Evolutionary conservation across 345 rosid species (phyloP).

Genomic region (Odontarrhena argentea): DNA sequence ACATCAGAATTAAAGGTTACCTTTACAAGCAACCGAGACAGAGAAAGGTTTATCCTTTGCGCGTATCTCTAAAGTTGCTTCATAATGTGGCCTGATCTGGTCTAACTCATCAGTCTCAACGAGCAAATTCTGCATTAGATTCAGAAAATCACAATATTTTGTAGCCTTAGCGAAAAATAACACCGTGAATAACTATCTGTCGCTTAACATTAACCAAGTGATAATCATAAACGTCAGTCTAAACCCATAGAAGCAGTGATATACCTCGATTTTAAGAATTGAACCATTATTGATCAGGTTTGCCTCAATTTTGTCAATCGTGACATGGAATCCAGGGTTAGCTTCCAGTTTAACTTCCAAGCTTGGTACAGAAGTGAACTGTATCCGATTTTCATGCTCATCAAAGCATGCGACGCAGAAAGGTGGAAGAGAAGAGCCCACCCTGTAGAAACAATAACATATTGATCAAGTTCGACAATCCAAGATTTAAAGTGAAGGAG

Average conservation of each 20-base stretch:
- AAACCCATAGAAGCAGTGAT: slow-evolving; percentile 12
- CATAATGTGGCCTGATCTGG: slow-evolving; percentile 50
- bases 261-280: slow-evolving; percentile 54
- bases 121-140: slow-evolving; percentile 46
- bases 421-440: slow-evolving; percentile 54
- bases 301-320: slow-evolving; percentile 40
- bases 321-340: slow-evolving; percentile 17
- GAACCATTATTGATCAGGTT: slow-evolving; percentile 43
- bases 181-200: slow-evolving; percentile 1
- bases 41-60: slow-evolving; percentile 35
- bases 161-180: not conserved
- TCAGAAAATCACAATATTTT: not conserved
- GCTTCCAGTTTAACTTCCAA: slow-evolving; percentile 43
- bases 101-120: slow-evolving; percentile 51
- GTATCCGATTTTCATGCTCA: slow-evolving; percentile 47
- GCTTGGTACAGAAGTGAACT: slow-evolving; percentile 46
- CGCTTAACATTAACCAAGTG: not conserved
- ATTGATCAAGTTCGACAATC: slow-evolving; percentile 13
- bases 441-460: slow-evolving; percentile 44
- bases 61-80: slow-evolving; percentile 51
- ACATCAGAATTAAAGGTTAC: slow-evolving; percentile 40
- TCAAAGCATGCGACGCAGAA: slow-evolving; percentile 55
- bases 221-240: slow-evolving; percentile 10
- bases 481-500: slow-evolving; percentile 1
- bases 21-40: slow-evolving; percentile 54